Evolutionary conservation across 495 filamentous ascomycete genomes (phyloP).

Genomic region (Lophium mytilinum): DNA sequence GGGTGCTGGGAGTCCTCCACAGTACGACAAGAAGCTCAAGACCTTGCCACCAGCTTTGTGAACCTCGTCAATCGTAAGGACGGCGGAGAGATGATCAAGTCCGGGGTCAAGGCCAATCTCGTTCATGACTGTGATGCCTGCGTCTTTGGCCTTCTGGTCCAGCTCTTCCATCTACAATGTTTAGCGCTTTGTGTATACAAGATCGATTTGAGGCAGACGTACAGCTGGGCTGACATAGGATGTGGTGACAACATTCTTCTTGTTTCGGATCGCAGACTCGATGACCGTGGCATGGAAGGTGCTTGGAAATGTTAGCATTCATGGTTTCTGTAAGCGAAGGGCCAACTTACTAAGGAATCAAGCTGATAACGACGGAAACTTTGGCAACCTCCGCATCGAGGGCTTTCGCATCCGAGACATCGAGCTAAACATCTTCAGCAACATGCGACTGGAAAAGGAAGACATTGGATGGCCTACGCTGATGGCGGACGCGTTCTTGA

Average conservation of each 20-base stretch:
- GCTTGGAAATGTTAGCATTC: background rate
- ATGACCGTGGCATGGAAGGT: constrained; percentile 85
- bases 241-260: constrained; percentile 97
- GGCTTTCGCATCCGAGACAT: constrained; percentile 64
- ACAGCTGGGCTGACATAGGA: constrained; percentile 77
- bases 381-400: constrained; percentile 72
- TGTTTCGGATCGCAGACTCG: constrained; percentile 85
- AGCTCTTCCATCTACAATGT: constrained; percentile 63
- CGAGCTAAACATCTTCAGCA: constrained; percentile 59
- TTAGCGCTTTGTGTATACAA: background rate
- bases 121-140: constrained; percentile 96
- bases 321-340: background rate
- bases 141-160: constrained; percentile 73
- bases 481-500: constrained; percentile 51
- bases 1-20: constrained; percentile 77
- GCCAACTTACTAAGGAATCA: constrained; percentile 65
- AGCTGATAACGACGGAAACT: constrained; percentile 53
- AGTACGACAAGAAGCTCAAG: constrained; percentile 74
- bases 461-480: constrained; percentile 11
- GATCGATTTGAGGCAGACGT: background rate
- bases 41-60: constrained; percentile 84
- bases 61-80: constrained; percentile 80
- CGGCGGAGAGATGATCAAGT: constrained; percentile 75
- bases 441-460: too few species aligned
- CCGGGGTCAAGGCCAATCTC: constrained; percentile 74